A percentile compares a stretch with the other conserved stretches of the same genome.
These are phyloP conservation scores for Lolium perenne DNA, from an alignment of 176 grass and related monocot genomes.

Conservation along the genomic window DNA sequence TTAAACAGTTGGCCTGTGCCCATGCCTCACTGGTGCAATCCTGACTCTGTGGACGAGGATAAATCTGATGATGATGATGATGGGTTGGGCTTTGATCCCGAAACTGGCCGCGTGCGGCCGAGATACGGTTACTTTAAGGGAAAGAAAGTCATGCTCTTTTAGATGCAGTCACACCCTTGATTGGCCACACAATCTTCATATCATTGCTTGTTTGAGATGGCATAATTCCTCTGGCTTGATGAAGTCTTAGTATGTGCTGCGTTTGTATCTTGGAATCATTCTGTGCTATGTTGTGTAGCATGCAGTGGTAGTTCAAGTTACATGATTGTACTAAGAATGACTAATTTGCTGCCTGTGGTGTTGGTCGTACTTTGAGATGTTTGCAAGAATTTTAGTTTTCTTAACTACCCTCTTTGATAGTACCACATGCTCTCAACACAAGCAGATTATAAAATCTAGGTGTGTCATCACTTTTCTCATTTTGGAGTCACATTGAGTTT, in stretches of 20 bases:
- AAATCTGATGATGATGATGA: background rate
- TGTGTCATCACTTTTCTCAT: too few relatives aligned
- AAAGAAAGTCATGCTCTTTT: background rate
- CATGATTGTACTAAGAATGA: background rate
- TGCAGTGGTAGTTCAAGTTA: background rate
- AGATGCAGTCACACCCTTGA: constrained; percentile 1
- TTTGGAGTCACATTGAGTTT: too few relatives aligned
- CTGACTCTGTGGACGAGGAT: background rate
- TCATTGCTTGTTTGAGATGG: background rate
- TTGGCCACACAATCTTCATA: background rate
- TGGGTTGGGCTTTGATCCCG: background rate
- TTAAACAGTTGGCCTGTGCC: background rate
- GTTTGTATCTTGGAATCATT: background rate
- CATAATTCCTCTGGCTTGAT: background rate
- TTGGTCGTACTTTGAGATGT: background rate
- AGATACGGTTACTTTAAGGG: background rate
- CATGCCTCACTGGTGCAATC: background rate
- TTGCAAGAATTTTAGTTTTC: too few relatives aligned
- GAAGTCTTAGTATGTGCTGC: background rate
- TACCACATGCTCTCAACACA: too few relatives aligned
- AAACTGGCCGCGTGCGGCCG: background rate
- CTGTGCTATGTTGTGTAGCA: background rate
- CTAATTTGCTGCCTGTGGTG: background rate
- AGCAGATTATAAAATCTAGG: too few relatives aligned
- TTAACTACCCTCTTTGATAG: too few relatives aligned